Evolutionary conservation across 2,329 filamentous ascomycete genomes (phyloP), one percentile per base, ranked within the genome.

Genomic region (Fusarium graminum): DNA sequence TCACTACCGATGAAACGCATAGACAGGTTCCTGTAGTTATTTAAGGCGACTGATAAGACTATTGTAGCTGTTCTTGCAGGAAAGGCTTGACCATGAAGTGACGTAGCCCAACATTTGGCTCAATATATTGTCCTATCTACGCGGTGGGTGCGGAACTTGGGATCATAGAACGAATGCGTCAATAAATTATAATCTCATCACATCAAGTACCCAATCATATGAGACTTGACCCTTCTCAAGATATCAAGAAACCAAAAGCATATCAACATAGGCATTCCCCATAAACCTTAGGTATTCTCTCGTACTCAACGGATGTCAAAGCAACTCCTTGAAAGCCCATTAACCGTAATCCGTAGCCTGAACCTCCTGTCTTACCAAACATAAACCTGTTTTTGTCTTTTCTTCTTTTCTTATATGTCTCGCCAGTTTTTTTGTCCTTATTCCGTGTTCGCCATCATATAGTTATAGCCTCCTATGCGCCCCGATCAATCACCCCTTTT

Each of bases 381-480:
- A 38, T 16, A 36, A 45, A 12, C 16, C n/a, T 60, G 12, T 54
- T 60, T 42, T 42, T 52, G 12, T 43, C 17, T 62, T 50, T 61
- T 30, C 40, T 5, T 34, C 7, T 17, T 38, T 19, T 25, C 38
- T 39, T 17, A 47, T 39, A 26, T 22, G 12, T 19, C 22, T 42
- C 45, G 17, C 39, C 47, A 26, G 5, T 51, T 49, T 62, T 66
- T 66, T 40, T 45, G 29, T 56, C 29, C 36, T 44, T 61, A 6
- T 49, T 42, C 59, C 63, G 30, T 66, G 13, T 67, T 65, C 46
- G 59, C 59, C 62, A 40, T 63, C 56, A 50, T 50, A 29, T 47
- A 26, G n/a, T 61, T 36, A 34, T 52, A 40, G 32, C 57, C 54
- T 49, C 59, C 43, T 17, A 30, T 62, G 42, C 59, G 59, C 59